Evolutionary conservation across 2,329 filamentous ascomycete species (phyloP).

Genomic region (Fusarium sp.): DNA sequence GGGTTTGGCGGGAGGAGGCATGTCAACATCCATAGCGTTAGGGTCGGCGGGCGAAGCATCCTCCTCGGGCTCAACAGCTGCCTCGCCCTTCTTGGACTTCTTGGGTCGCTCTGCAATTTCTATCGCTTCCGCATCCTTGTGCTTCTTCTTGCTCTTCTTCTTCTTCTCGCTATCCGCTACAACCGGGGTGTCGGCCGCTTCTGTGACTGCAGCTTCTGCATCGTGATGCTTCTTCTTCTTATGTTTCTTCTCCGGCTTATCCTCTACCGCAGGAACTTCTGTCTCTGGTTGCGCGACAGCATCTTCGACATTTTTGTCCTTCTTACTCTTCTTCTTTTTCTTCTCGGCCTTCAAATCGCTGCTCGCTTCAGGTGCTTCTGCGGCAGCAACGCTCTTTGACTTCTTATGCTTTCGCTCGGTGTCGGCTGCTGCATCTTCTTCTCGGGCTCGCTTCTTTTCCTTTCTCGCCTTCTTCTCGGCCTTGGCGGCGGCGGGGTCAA

Average conservation of each 20-base stretch:
- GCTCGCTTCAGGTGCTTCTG: conserved; percentile 34
- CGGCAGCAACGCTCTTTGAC: conserved; percentile 56
- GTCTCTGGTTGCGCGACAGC: conserved; percentile 5
- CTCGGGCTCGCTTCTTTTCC: conserved; percentile 57
- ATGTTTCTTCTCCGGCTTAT: conserved; percentile 42
- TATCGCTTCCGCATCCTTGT: conserved; percentile 35
- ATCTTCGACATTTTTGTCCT: conserved; percentile 39
- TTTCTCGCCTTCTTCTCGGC: conserved; percentile 54
- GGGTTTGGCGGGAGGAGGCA: conserved; percentile 42
- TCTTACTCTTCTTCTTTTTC: conserved; percentile 47
- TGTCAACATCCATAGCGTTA: conserved; percentile 54
- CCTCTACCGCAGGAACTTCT: conserved; percentile 15
- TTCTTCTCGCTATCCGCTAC: conserved; percentile 37
- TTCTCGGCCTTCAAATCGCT: conserved; percentile 45
- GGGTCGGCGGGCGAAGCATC: conserved; percentile 31
- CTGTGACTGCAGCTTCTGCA: conserved; percentile 13
- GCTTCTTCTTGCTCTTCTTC: conserved; percentile 46
- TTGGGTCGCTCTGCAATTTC: conserved; percentile 40
- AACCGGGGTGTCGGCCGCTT: conserved; percentile 13
- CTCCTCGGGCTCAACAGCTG: conserved; percentile 11
- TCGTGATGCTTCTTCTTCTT: conserved; percentile 47
- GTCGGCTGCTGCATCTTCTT: conserved; percentile 52
- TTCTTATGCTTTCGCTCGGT: conserved; percentile 60
- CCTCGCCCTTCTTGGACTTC: conserved; percentile 43
- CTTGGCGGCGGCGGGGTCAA: conserved; percentile 45